Evolutionary conservation across 1,139 yeast species (phyloP).

Genomic region (Sugiyamaella grinbergsii): DNA sequence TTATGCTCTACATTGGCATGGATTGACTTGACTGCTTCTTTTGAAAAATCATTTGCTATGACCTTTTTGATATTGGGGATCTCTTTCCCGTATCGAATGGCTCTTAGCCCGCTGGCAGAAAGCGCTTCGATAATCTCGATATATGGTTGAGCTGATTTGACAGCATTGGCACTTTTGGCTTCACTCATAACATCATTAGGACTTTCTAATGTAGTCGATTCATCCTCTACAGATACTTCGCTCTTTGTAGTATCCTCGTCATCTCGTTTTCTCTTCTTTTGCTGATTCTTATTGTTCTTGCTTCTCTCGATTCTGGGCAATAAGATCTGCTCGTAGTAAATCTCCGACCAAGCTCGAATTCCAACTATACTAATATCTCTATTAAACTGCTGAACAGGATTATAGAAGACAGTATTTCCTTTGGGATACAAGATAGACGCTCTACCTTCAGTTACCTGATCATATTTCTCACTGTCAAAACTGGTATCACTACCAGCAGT

Average conservation of each 20-base stretch:
- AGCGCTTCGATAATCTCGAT: slow-evolving; percentile 82
- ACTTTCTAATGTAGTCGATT: background rate
- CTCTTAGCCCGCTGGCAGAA: slow-evolving; percentile 93
- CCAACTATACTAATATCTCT: slow-evolving; percentile 86
- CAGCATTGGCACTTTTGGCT: slow-evolving; percentile 19
- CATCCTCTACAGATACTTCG: background rate
- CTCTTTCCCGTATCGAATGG: slow-evolving; percentile 90
- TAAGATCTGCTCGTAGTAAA: slow-evolving; percentile 47
- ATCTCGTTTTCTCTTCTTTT: slow-evolving; percentile 25
- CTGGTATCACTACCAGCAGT: background rate
- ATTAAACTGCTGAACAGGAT: slow-evolving; percentile 95
- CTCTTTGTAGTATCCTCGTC: slow-evolving; percentile 28
- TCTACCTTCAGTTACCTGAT: slow-evolving; percentile 67
- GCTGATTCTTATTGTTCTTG: slow-evolving; percentile 34
- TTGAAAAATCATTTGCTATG: slow-evolving; percentile 85
- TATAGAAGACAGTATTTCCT: slow-evolving; percentile 83
- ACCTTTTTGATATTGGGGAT: slow-evolving; percentile 70
- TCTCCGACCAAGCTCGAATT: slow-evolving; percentile 80
- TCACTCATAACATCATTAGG: slow-evolving; percentile 5
- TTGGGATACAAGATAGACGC: slow-evolving; percentile 80
- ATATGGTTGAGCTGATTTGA: slow-evolving; percentile 43
- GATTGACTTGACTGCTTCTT: slow-evolving; percentile 85
- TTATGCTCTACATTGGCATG: slow-evolving; percentile 70
- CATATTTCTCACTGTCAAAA: slow-evolving; percentile 26
- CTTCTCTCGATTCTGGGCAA: slow-evolving; percentile 37